phyloP scores from a whole-genome alignment of 257 asterid species.

The Plantago ovata region DNA sequence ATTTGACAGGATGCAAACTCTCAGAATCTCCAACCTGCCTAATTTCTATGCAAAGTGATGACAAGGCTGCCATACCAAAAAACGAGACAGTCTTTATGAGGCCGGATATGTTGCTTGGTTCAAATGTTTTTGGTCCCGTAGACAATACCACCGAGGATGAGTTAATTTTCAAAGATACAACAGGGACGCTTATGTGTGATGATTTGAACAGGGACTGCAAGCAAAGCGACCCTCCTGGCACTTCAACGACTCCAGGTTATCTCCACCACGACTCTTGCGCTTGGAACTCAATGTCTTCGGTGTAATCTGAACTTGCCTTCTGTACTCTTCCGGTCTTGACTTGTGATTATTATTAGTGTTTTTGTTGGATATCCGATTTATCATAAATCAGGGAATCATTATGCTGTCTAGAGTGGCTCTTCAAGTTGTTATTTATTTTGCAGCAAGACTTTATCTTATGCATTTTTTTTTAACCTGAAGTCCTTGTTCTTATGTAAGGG shows the following conservation, averaged over 20 bases:
- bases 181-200: conserved; percentile 20
- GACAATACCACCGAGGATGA: conserved; percentile 27
- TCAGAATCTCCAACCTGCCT: conserved; percentile 26
- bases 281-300: conserved; percentile 26
- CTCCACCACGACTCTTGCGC: conserved; percentile 23
- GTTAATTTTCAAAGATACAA: conserved; percentile 23
- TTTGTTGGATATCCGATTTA: too few relatives aligned
- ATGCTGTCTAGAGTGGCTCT: too few relatives aligned
- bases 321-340: conserved; percentile 9
- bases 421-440: too few relatives aligned
- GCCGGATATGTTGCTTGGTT: conserved; percentile 52
- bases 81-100: conserved; percentile 31
- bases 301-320: conserved; percentile 16
- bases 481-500: too few relatives aligned
- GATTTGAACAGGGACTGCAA: conserved; percentile 27
- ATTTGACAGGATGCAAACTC: conserved; percentile 30
- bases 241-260: conserved; percentile 24
- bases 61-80: conserved; percentile 20
- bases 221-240: conserved; percentile 17
- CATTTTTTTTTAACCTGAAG: too few relatives aligned
- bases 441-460: too few relatives aligned
- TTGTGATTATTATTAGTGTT: conserved; percentile 1
- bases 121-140: conserved; percentile 40
- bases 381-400: too few relatives aligned
- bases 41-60: conserved; percentile 11